Evolutionary conservation across 2,329 filamentous ascomycete genomes (phyloP).

Genomic region (Sodiomyces alkalinus): DNA sequence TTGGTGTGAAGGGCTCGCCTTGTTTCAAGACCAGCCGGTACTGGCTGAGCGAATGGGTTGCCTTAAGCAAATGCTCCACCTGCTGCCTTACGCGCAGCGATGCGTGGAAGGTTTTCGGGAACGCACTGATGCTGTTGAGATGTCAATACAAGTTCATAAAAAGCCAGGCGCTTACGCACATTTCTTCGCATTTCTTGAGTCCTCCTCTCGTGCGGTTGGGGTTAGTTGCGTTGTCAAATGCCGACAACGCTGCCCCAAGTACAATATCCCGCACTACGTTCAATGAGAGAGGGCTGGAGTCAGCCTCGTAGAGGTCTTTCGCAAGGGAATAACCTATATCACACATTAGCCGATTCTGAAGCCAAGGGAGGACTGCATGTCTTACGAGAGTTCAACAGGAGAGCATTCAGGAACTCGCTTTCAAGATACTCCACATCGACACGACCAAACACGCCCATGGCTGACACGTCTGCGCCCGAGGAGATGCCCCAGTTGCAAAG

Average conservation of each 20-base stretch:
- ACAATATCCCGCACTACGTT: conserved; percentile 43
- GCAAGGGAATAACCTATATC: conserved; percentile 45
- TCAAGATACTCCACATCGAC: conserved; percentile 49
- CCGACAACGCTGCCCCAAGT: conserved; percentile 46
- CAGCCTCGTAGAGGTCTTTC: conserved; percentile 42
- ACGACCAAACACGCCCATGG: conserved; percentile 47
- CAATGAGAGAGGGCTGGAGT: conserved; percentile 30
- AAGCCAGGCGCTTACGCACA: conserved; percentile 30
- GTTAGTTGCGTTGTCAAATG: conserved; percentile 73
- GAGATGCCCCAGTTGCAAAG: conserved; percentile 55
- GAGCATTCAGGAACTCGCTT: conserved; percentile 52
- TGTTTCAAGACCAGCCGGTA: conserved; percentile 69
- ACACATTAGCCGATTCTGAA: conserved; percentile 4
- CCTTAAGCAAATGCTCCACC: conserved; percentile 49
- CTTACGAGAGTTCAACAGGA: conserved; percentile 47
- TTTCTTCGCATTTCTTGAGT: conserved; percentile 62
- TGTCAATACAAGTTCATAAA: conserved; percentile 8
- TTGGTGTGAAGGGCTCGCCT: conserved; percentile 65
- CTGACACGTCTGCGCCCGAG: conserved; percentile 19
- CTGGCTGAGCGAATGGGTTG: conserved; percentile 60
- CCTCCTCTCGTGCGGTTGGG: conserved; percentile 63
- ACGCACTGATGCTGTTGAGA: conserved; percentile 40
- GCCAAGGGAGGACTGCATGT: conserved; percentile 3
- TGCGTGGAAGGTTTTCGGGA: conserved; percentile 39
- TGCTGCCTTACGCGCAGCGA: conserved; percentile 35